phyloP scores from a whole-genome alignment of 768 basidiomycete species.

The Boletellus ananas region DNA sequence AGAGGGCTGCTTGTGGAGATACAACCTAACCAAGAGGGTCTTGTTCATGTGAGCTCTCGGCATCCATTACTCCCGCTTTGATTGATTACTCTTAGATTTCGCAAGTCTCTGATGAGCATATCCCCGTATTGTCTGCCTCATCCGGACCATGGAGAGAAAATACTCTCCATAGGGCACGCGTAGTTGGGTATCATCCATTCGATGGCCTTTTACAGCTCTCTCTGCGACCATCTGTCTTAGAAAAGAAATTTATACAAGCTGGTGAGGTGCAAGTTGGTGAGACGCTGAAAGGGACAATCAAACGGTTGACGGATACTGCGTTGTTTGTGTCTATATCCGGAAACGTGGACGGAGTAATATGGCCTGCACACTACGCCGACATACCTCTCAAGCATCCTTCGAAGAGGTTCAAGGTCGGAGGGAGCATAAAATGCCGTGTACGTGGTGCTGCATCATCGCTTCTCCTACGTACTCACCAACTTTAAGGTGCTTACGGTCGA shows the following conservation, averaged over 20 bases:
- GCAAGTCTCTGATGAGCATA: slow-evolving; percentile 86
- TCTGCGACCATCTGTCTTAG: slow-evolving; percentile 74
- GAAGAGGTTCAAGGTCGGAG: slow-evolving; percentile 82
- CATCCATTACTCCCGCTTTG: neutral
- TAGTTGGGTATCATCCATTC: slow-evolving; percentile 78
- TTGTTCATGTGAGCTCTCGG: slow-evolving; percentile 72
- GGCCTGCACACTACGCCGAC: slow-evolving; percentile 95
- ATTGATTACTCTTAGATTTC: slow-evolving; percentile 64
- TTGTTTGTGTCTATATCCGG: slow-evolving; percentile 86
- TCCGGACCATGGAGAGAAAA: slow-evolving; percentile 79
- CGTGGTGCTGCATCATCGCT: slow-evolving; percentile 20
- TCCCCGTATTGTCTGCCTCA: slow-evolving; percentile 66
- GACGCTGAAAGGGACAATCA: slow-evolving; percentile 82
- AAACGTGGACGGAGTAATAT: slow-evolving; percentile 87
- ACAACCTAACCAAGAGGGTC: slow-evolving; percentile 63
- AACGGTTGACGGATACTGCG: slow-evolving; percentile 73
- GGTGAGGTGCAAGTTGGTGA: slow-evolving; percentile 83
- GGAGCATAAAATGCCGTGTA: slow-evolving; percentile 81
- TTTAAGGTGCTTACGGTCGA: slow-evolving; percentile 81
- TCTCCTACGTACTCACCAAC: neutral
- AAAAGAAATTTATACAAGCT: slow-evolving; percentile 82
- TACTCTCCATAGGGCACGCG: slow-evolving; percentile 78
- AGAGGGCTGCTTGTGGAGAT: slow-evolving; percentile 76
- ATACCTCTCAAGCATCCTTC: slow-evolving; percentile 92
- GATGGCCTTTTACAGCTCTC: slow-evolving; percentile 91